Base-by-base conservation (phyloP, 2,329 filamentous ascomycete species). In the Pseudomassariella vexata region DNA sequence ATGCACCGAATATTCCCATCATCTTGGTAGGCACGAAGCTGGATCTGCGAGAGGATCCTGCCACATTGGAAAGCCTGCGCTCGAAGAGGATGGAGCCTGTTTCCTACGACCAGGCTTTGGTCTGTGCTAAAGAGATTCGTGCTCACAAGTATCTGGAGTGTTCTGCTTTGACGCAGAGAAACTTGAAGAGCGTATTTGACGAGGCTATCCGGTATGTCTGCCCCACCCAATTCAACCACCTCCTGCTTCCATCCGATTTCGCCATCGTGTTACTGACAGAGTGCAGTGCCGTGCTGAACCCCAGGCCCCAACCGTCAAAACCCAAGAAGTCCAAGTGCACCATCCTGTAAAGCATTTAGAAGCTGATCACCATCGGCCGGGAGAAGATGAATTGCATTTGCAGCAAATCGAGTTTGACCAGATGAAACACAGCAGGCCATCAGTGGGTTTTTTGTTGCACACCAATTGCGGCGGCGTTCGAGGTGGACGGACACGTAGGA, bases 101-200 rank as follows among this genome's bases (percentile, higher is more conserved):
- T 39, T 82, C 86, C 33, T 96, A 94, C 62, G 87, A 95, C 60
- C 85, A 94, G 62, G 92, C 88, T 23, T 72, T 95, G 42, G 68
- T 81, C 44, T 85, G 90, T 43, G 87, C 88, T 41, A 94, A 94
- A 68, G 89, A 95, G 52, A 95, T 98, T 63, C 83, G 79, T 56
- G 90, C 92, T 27, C 85, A 92, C 66, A 96, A 95, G 67, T 98
- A 98, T 65, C 75, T 96, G 24, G 92, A 98, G 66, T 98, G 92
- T 67, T 96, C 92, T 32, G 92, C 92, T 28, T 70, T 98, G 47
- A 98, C 92, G 22, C 92, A 96, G 70, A 75, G 90, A 54, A 95
- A 95, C 62, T 65, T 98, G 49, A 98, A 98, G 80, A 94, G 87
- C 52, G 92, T 98, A 29, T 98, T 98, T 56, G 92, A 98, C 56